Percentiles rank a stretch among this genome's conserved stretches.
Evolutionary conservation across 2,329 filamentous ascomycete genomes (phyloP).

Genomic region (Scedosporium dehoogii): DNA sequence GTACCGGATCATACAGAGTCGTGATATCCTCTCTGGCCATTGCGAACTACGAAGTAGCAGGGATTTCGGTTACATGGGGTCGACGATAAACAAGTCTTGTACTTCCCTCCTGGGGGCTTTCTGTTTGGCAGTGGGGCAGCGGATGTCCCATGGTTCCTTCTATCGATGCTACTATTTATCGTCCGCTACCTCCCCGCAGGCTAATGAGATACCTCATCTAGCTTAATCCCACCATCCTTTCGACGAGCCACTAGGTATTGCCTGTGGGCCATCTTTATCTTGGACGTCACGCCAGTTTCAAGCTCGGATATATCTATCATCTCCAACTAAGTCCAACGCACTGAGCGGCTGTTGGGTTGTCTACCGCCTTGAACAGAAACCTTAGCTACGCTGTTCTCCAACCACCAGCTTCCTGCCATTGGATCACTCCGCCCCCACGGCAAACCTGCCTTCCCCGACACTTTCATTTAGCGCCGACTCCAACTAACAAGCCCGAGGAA

Average conservation of each 20-base stretch:
- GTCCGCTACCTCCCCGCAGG: background rate
- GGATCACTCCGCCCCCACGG: too few species aligned
- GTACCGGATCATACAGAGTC: background rate
- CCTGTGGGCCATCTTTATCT: background rate
- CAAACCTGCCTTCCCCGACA: too few species aligned
- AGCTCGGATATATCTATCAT: background rate
- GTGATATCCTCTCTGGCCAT: background rate
- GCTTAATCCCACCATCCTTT: background rate
- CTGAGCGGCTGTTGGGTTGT: background rate
- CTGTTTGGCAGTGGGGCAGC: background rate
- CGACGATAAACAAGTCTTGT: background rate
- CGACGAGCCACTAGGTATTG: background rate
- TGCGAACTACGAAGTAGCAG: background rate
- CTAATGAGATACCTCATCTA: background rate
- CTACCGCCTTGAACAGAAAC: background rate
- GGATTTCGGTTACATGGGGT: background rate
- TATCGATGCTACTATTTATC: background rate
- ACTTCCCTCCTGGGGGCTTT: background rate
- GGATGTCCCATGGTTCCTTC: background rate
- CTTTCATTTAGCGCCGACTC: too few species aligned
- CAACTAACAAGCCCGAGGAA: too few species aligned
- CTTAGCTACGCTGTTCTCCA: background rate
- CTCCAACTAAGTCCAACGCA: background rate
- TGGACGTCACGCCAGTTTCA: background rate
- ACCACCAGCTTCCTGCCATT: background rate